These are phyloP conservation scores for Calcarisporium arbuscula DNA, from an alignment of 2,329 filamentous ascomycete genomes.

Conservation along the genomic window DNA sequence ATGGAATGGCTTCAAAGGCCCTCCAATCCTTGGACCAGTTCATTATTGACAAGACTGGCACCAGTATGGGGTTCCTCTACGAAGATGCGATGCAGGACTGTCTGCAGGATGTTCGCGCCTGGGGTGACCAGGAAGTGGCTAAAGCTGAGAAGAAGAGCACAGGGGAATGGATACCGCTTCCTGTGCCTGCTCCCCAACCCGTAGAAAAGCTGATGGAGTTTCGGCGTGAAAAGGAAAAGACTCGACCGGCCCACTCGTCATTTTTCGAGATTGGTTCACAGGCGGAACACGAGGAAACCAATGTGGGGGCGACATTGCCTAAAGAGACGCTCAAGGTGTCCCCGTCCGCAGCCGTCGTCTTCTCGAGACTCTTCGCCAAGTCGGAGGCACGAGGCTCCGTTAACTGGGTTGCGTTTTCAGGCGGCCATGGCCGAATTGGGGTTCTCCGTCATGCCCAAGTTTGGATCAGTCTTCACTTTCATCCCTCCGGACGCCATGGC, in stretches of 20 bases:
- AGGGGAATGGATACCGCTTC: constrained; percentile 6
- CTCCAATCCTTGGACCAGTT: constrained; percentile 30
- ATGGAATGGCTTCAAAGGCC: constrained; percentile 28
- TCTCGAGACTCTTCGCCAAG: constrained; percentile 27
- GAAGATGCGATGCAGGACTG: constrained; percentile 34
- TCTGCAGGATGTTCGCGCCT: constrained; percentile 23
- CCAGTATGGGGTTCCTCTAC: constrained; percentile 36
- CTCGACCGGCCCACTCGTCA: constrained; percentile 29
- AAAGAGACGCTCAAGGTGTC: constrained; percentile 28
- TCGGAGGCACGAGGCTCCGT: constrained; percentile 23
- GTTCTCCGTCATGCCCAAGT: constrained; percentile 33
- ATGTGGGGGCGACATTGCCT: too few species aligned
- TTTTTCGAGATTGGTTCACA: constrained; percentile 20
- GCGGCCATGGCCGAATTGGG: constrained; percentile 34
- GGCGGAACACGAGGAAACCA: too few species aligned
- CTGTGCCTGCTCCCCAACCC: constrained; percentile 11
- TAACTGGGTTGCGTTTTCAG: constrained; percentile 30
- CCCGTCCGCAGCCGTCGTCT: constrained; percentile 28
- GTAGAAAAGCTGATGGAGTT: constrained; percentile 22
- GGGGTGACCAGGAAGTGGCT: constrained; percentile 18
- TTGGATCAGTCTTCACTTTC: constrained; percentile 37
- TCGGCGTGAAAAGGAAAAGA: constrained; percentile 37
- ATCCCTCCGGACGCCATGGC: constrained; percentile 20
- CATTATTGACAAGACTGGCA: constrained; percentile 29
- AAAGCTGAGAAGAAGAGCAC: constrained; percentile 13